Conservation (phyloP, 768 basidiomycete species). For the Krasilnikovozyma curviuscula region DNA sequence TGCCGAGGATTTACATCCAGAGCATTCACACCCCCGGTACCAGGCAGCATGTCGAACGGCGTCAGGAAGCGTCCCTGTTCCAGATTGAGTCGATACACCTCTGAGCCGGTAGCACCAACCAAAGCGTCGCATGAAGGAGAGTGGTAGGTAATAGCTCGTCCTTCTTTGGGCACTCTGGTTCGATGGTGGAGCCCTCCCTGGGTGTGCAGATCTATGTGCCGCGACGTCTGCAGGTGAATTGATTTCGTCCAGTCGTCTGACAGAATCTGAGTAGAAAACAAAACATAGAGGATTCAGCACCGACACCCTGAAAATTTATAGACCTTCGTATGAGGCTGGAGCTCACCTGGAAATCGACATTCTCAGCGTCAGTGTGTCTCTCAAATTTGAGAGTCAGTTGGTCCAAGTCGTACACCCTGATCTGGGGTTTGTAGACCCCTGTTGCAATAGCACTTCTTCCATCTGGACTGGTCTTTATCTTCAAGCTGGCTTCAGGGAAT, state of each 20-base stretch:
- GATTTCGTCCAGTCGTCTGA: conserved; percentile 99
- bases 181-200: conserved; percentile 84
- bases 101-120: conserved; percentile 61
- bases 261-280: conserved; percentile 42
- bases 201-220: conserved; percentile 84
- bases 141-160: conserved; percentile 79
- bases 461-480: conserved; percentile 72
- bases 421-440: conserved; percentile 93
- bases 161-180: conserved; percentile 83
- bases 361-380: conserved; percentile 86
- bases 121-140: conserved; percentile 83
- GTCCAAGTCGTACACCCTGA: conserved; percentile 85
- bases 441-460: conserved; percentile 85
- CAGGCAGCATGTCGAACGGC: conserved; percentile 29
- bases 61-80: conserved; percentile 85
- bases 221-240: conserved; percentile 86
- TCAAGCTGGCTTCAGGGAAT: conserved; percentile 89
- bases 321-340: conserved; percentile 24
- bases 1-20: conserved; percentile 88
- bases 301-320: not conserved
- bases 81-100: conserved; percentile 83
- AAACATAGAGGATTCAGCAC: not conserved
- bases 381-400: conserved; percentile 88
- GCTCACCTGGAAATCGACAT: conserved; percentile 94
- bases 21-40: conserved; percentile 51